phyloP scores from a whole-genome alignment of 2,329 filamentous ascomycete genomes.

The Chaetomiaceae sp. region DNA sequence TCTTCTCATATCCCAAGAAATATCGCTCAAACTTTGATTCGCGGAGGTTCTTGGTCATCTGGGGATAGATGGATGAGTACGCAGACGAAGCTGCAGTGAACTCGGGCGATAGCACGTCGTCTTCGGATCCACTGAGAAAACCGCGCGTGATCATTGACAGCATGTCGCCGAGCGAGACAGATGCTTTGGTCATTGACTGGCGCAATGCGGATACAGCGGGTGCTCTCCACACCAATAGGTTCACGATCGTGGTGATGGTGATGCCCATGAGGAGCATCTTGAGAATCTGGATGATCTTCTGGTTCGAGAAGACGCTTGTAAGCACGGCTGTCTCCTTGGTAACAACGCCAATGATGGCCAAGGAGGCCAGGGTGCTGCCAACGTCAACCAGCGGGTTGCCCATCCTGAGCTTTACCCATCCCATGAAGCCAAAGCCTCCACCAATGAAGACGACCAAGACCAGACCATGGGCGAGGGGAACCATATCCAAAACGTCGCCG shows the following conservation, averaged over 20 bases:
- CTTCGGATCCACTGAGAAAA: conserved; percentile 78
- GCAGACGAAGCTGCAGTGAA: conserved; percentile 59
- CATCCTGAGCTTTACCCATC: conserved; percentile 78
- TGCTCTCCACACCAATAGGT: conserved; percentile 71
- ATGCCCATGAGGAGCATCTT: conserved; percentile 83
- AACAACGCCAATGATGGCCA: conserved; percentile 83
- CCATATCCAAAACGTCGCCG: conserved; percentile 59
- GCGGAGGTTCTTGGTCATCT: conserved; percentile 70
- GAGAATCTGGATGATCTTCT: conserved; percentile 75
- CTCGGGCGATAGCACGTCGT: conserved; percentile 64
- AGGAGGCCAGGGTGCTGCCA: conserved; percentile 77
- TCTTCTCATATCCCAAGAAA: conserved; percentile 69
- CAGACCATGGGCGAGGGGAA: conserved; percentile 69
- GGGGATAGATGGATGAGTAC: conserved; percentile 64
- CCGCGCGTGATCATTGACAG: conserved; percentile 75
- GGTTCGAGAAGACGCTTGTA: conserved; percentile 72
- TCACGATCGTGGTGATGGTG: conserved; percentile 65
- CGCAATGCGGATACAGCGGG: conserved; percentile 72
- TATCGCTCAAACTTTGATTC: conserved; percentile 92
- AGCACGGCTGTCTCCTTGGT: conserved; percentile 90
- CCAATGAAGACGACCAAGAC: conserved; percentile 82
- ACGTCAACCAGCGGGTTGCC: conserved; percentile 79
- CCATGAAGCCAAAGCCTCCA: conserved; percentile 79
- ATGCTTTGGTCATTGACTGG: conserved; percentile 67
- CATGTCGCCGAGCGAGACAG: conserved; percentile 74